Evolutionary conservation across 257 asterid species (phyloP).

Genomic region (Scutellaria galericulata): DNA sequence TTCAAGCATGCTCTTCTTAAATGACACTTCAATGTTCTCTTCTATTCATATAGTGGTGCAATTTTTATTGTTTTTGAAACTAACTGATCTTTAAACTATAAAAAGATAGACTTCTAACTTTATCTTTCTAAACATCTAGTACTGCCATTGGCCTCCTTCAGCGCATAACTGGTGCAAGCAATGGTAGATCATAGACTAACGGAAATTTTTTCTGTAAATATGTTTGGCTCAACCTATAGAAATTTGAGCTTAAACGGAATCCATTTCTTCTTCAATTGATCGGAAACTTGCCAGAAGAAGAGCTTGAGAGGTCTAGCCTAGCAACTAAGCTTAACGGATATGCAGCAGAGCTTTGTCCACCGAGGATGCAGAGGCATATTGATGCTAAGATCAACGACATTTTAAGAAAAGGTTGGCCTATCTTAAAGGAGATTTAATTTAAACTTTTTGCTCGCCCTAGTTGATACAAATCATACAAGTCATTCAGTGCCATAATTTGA

Average conservation of each 20-base stretch:
- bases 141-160: background rate
- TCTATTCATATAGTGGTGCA: conserved; percentile 20
- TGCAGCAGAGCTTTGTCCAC: conserved; percentile 94
- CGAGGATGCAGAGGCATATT: conserved; percentile 65
- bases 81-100: background rate
- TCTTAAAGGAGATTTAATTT: conserved; percentile 69
- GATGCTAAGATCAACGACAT: conserved; percentile 79
- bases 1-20: conserved; percentile 18
- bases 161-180: background rate
- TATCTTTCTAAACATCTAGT: background rate
- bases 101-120: background rate
- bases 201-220: background rate
- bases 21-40: conserved; percentile 10
- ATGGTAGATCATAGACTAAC: conserved; percentile 31
- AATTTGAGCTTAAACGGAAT: conserved; percentile 93
- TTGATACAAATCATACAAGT: conserved; percentile 16
- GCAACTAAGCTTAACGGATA: conserved; percentile 88
- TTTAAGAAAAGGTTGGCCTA: conserved; percentile 88
- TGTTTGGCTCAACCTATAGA: conserved; percentile 48
- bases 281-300: conserved; percentile 88
- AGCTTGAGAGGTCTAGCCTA: conserved; percentile 75
- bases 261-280: conserved; percentile 87
- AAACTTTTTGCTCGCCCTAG: conserved; percentile 23
- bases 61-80: conserved; percentile 25
- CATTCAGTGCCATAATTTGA: conserved; percentile 21